These are phyloP conservation scores for Monosporascus sp. DNA, from an alignment of 2,329 filamentous ascomycete genomes.

Conservation along the genomic window DNA sequence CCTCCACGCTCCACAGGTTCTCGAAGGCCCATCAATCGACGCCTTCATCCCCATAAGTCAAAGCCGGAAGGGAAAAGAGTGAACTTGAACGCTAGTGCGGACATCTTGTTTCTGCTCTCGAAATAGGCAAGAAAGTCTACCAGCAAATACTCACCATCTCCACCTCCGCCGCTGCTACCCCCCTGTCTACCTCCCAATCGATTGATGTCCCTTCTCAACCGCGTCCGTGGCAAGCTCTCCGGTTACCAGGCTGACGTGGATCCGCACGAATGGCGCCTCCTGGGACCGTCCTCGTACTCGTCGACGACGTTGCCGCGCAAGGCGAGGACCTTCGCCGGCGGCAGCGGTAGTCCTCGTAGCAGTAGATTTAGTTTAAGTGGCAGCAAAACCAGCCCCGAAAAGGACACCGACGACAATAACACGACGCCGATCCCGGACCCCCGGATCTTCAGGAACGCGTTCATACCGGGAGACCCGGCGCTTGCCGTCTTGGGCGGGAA, in stretches of 20 bases:
- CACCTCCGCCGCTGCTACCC: too few relatives aligned
- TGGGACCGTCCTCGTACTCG: not conserved
- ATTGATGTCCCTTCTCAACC: conserved; percentile 1
- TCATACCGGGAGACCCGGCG: not conserved
- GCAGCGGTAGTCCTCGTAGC: not conserved
- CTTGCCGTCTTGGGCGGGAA: not conserved
- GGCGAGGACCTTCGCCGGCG: not conserved
- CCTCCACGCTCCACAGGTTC: too few relatives aligned
- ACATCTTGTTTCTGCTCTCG: too few relatives aligned
- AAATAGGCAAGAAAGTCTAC: too few relatives aligned
- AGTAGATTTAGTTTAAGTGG: not conserved
- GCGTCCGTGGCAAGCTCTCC: conserved; percentile 1
- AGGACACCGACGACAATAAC: not conserved
- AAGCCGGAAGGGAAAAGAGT: too few relatives aligned
- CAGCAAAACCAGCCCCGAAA: not conserved
- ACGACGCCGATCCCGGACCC: not conserved
- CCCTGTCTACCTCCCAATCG: not conserved
- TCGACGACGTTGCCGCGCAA: not conserved
- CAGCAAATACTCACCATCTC: too few relatives aligned
- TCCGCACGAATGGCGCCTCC: conserved; percentile 3
- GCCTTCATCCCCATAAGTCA: too few relatives aligned
- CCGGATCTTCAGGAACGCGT: conserved; percentile 1
- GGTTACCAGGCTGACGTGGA: conserved; percentile 1
- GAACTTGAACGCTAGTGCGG: too few relatives aligned
- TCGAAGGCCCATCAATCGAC: too few relatives aligned